Percentiles rank a stretch among this genome's conserved stretches.
phyloP scores from a whole-genome alignment of 2,329 filamentous ascomycete genomes.

The Cordyceps militaris region DNA sequence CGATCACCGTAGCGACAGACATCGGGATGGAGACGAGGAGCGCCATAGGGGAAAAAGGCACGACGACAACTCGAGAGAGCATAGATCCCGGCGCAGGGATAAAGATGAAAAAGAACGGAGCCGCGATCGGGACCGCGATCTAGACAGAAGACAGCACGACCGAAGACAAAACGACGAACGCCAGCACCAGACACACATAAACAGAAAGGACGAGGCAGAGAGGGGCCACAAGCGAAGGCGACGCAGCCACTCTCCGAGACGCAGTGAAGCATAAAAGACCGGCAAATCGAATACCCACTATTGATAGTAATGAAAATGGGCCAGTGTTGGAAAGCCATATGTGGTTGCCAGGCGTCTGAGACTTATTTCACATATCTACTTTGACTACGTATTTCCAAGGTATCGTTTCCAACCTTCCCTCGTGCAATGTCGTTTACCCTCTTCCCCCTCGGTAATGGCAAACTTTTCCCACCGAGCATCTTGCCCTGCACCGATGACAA shows the following conservation, averaged over 20 bases:
- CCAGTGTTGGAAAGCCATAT: not conserved
- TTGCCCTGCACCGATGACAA: constrained; percentile 71
- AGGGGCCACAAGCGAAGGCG: constrained; percentile 25
- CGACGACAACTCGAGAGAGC: constrained; percentile 21
- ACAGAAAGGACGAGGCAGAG: constrained; percentile 13
- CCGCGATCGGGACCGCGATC: constrained; percentile 23
- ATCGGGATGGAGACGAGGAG: constrained; percentile 23
- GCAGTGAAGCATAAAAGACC: constrained; percentile 20
- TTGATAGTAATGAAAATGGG: constrained; percentile 10
- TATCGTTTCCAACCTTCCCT: constrained; percentile 81
- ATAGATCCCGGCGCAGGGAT: constrained; percentile 1
- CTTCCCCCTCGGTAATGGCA: constrained; percentile 58
- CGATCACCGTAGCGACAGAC: constrained; percentile 19
- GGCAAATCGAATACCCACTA: constrained; percentile 18
- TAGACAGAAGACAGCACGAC: constrained; percentile 15
- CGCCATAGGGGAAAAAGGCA: constrained; percentile 23
- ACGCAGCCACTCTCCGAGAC: constrained; percentile 38
- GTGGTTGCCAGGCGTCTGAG: not conserved
- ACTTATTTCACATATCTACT: not conserved
- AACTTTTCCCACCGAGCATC: constrained; percentile 89
- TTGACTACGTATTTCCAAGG: constrained; percentile 39
- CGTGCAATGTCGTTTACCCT: constrained; percentile 58
- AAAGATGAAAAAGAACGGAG: constrained; percentile 17
- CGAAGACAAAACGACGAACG: constrained; percentile 18
- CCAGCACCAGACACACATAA: constrained; percentile 11